Evolutionary conservation across 805 yeast genomes (phyloP), one percentile per base, ranked within the genome.

Genomic region (Pichia kluyveri): DNA sequence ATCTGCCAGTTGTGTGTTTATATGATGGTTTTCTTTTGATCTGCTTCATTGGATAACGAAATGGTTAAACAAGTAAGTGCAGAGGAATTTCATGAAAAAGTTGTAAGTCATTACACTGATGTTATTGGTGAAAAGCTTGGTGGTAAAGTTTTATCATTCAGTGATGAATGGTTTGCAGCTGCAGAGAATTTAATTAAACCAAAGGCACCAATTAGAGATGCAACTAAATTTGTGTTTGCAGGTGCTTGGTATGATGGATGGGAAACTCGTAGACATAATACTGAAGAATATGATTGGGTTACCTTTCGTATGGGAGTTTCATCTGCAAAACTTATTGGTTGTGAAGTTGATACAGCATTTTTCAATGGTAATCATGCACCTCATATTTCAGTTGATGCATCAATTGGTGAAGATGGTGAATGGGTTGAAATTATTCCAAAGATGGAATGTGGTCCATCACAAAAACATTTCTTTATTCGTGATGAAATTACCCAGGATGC

Each of bases 211-310:
- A 76, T 87, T 49, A 72, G 95, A 60, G 95, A 88, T 57, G 83
- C 85, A 11, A 83, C 89, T 30, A 74, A 77, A 57, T 90, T 88
- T 65, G 79, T 82, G 2, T 84, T 77, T 51, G 77, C 90, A 4
- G 98, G 98, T 45, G 96, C 96, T 5, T 91, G 97, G 96, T 91
- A 87, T 62, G 99, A 91, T 57, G 99, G 99, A 23, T 91, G 98
- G 98, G 98, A 91, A 67, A 91, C 98, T 12, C 76, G 97, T 63
- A 77, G 99, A 67, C 99, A 91, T 71, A 91, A 91, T 65, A 68
- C 79, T 1, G 86, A 72, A 47, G 87, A 79, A 47, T 84, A 85
- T 40, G 99, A 91, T 62, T 91, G 93, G 88, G 96, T 86, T 18
- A 71, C 86, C 30, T 68, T 90, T 63, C 76, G 79, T 61, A 71